Conservation (phyloP, 2,329 filamentous ascomycete genomes). For the Alternaria gaisen region DNA sequence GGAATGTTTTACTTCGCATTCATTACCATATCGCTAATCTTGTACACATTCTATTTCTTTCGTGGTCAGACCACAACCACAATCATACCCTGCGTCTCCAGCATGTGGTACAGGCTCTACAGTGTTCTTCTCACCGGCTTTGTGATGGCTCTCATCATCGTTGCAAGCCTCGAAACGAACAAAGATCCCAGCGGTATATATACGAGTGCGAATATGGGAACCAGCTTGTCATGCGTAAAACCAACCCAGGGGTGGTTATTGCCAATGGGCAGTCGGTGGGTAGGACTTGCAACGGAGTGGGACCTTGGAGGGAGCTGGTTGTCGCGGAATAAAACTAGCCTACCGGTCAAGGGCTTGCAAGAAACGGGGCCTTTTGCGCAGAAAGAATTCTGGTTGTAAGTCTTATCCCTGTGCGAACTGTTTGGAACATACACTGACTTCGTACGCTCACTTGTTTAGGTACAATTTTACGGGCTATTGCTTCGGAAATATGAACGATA, state of each 20-base stretch:
- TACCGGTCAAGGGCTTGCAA: background rate
- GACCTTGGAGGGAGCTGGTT: background rate
- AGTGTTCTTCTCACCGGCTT: slow-evolving; percentile 14
- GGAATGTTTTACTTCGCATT: background rate
- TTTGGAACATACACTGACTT: no score
- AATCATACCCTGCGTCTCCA: slow-evolving; percentile 21
- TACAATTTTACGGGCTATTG: background rate
- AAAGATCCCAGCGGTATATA: background rate
- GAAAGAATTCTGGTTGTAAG: background rate
- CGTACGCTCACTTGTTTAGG: no score
- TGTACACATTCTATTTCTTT: slow-evolving; percentile 15
- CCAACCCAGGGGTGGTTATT: background rate
- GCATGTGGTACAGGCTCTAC: slow-evolving; percentile 24
- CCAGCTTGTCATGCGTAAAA: background rate
- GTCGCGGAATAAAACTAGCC: background rate
- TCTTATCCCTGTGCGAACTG: no score
- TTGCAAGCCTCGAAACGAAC: slow-evolving; percentile 21
- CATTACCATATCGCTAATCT: background rate
- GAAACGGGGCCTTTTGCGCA: background rate
- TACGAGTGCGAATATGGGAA: background rate
- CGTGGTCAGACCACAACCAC: slow-evolving; percentile 19
- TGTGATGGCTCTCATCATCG: slow-evolving; percentile 8
- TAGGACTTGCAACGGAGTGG: background rate
- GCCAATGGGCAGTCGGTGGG: background rate
- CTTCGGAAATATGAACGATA: background rate